Percentiles rank a stretch among this genome's conserved stretches.
Conservation (phyloP, 176 grass and related monocot genomes). For the Calamus simplicifolius region DNA sequence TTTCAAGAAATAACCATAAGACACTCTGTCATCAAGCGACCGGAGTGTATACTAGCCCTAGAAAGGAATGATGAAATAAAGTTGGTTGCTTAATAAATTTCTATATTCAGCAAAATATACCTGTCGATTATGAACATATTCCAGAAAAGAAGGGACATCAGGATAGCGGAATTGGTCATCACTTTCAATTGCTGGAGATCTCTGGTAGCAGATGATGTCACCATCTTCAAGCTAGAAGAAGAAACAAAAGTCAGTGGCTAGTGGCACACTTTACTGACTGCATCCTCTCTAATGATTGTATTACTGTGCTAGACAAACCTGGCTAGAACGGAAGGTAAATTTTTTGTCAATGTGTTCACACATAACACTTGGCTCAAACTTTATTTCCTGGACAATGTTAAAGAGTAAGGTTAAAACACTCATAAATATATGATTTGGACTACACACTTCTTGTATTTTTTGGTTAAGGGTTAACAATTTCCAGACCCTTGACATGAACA, state of each 20-base stretch:
- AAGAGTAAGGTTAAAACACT: slow-evolving; percentile 23
- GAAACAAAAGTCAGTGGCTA: background rate
- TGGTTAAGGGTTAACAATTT: too few relatives aligned
- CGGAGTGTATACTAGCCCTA: too few relatives aligned
- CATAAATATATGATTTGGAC: too few relatives aligned
- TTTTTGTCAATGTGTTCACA: slow-evolving; percentile 88
- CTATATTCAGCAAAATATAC: slow-evolving; percentile 21
- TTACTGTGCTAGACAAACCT: slow-evolving; percentile 32
- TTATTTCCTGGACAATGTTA: slow-evolving; percentile 71
- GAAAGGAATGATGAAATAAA: too few relatives aligned
- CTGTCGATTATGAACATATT: slow-evolving; percentile 92
- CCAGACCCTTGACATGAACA: too few relatives aligned
- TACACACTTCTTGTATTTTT: too few relatives aligned
- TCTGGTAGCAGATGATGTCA: slow-evolving; percentile 93
- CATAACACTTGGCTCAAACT: slow-evolving; percentile 96
- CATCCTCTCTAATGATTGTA: too few relatives aligned
- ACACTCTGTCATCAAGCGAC: too few relatives aligned
- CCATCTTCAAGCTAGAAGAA: slow-evolving; percentile 90
- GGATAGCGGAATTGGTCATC: slow-evolving; percentile 61
- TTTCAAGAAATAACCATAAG: too few relatives aligned
- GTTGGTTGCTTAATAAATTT: too few relatives aligned
- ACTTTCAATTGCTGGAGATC: slow-evolving; percentile 44
- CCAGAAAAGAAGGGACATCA: slow-evolving; percentile 82
- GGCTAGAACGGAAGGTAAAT: slow-evolving; percentile 67
- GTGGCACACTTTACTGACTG: too few relatives aligned